phyloP scores from a whole-genome alignment of 257 asterid species.

The Henckelia pumila region DNA sequence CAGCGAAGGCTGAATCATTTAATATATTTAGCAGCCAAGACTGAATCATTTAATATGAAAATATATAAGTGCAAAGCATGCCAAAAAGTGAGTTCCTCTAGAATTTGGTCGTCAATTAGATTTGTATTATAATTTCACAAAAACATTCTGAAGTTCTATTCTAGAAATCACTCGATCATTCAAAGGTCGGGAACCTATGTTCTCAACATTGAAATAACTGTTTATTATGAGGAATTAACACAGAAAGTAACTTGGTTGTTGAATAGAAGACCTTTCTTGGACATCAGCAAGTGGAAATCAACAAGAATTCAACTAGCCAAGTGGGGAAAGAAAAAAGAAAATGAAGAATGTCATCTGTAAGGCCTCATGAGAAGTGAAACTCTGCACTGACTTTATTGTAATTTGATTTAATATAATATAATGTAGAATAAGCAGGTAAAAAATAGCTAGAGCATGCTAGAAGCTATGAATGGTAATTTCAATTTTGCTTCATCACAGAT shows the following conservation, averaged over 20 bases:
- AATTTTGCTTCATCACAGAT: too few relatives aligned
- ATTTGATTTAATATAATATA: too few relatives aligned
- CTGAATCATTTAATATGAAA: neutral
- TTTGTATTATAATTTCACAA: neutral
- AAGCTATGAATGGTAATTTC: neutral
- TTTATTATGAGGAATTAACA: neutral
- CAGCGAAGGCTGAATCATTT: neutral
- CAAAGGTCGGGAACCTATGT: neutral
- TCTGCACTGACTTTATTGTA: constrained; percentile 5
- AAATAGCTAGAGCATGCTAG: neutral
- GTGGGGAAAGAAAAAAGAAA: too few relatives aligned
- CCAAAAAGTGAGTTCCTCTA: neutral
- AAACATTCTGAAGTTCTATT: neutral
- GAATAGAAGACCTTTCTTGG: neutral
- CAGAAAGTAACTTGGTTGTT: too few relatives aligned
- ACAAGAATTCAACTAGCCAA: neutral
- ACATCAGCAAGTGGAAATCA: neutral
- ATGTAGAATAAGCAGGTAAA: too few relatives aligned
- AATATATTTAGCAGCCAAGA: neutral
- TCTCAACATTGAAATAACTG: neutral
- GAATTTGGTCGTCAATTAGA: neutral
- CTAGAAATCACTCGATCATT: neutral
- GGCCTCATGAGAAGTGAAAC: neutral
- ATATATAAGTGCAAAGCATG: neutral
- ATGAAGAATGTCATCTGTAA: neutral